A percentile compares a stretch with the other conserved stretches of the same genome.
Evolutionary conservation across 129 eudicot genomes (phyloP).

Genomic region (Scalesia atractyloides): DNA sequence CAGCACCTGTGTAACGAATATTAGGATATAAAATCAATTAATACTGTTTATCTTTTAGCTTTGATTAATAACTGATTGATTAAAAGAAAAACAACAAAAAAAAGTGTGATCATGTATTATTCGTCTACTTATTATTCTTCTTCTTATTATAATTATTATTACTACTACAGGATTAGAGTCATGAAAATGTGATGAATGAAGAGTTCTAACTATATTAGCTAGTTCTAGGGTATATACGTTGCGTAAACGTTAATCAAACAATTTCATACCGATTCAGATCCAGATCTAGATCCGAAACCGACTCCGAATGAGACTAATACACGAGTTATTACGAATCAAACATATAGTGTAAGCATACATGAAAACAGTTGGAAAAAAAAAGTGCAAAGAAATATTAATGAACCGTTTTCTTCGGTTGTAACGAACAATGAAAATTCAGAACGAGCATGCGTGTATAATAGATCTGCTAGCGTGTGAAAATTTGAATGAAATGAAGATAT

Average conservation of each 20-base stretch:
- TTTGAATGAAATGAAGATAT: not conserved
- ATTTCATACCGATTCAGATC: slow-evolving; percentile 27
- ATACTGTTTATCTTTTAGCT: slow-evolving; percentile 9
- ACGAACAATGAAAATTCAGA: not conserved
- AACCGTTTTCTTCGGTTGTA: no score
- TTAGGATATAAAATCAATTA: not conserved
- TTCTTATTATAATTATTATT: no score
- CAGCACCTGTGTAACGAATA: slow-evolving; percentile 8
- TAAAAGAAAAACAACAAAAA: slow-evolving; percentile 4
- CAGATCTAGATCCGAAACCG: slow-evolving; percentile 10
- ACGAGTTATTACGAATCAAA: not conserved
- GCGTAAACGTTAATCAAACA: no score
- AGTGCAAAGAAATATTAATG: not conserved
- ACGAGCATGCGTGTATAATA: not conserved
- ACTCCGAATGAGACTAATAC: not conserved
- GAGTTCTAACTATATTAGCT: slow-evolving; percentile 7
- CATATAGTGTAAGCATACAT: not conserved
- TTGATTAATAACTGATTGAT: not conserved
- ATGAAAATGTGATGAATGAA: slow-evolving; percentile 19
- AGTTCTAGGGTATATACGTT: slow-evolving; percentile 15
- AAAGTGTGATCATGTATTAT: not conserved
- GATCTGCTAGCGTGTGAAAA: not conserved
- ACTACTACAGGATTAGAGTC: not conserved
- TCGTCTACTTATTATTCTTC: no score
- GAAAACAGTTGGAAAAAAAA: not conserved